Evolutionary conservation across 768 basidiomycete genomes (phyloP).

Genomic region (Suillus subaureus): DNA sequence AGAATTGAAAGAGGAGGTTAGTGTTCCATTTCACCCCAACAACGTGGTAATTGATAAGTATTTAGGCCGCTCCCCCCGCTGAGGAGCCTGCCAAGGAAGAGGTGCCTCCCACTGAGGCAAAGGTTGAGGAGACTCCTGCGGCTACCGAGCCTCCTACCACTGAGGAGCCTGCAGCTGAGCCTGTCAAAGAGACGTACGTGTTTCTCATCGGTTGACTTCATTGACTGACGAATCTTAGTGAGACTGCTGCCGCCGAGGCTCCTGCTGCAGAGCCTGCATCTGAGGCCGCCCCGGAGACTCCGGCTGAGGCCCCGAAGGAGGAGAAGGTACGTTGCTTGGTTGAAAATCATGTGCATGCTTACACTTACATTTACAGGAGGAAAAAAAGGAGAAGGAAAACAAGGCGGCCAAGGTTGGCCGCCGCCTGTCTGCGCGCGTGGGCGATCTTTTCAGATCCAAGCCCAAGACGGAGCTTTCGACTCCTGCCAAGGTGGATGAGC

Average conservation of each 20-base stretch:
- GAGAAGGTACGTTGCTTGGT: constrained; percentile 49
- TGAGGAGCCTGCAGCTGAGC: constrained; percentile 46
- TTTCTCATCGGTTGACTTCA: not conserved
- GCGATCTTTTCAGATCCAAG: constrained; percentile 81
- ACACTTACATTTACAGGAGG: constrained; percentile 37
- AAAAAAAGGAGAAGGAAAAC: constrained; percentile 51
- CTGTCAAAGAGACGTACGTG: constrained; percentile 74
- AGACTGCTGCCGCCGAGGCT: constrained; percentile 37
- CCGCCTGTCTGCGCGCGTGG: constrained; percentile 82
- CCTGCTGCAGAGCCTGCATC: constrained; percentile 27
- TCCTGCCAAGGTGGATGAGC: constrained; percentile 84
- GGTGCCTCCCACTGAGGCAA: constrained; percentile 34
- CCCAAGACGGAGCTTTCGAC: constrained; percentile 62
- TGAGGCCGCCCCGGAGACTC: constrained; percentile 35
- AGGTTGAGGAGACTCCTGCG: constrained; percentile 46
- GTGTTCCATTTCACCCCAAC: constrained; percentile 17
- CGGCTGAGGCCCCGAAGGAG: constrained; percentile 49
- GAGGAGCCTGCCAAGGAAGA: constrained; percentile 39
- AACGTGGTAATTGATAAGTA: not conserved
- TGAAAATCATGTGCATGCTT: not conserved
- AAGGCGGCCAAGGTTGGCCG: constrained; percentile 71
- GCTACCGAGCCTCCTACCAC: constrained; percentile 32
- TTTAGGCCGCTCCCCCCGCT: constrained; percentile 31
- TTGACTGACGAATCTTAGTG: constrained; percentile 34
- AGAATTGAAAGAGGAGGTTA: constrained; percentile 51